Conservation (phyloP, 2,329 filamentous ascomycete genomes). For the Periconia macrospinosa region DNA sequence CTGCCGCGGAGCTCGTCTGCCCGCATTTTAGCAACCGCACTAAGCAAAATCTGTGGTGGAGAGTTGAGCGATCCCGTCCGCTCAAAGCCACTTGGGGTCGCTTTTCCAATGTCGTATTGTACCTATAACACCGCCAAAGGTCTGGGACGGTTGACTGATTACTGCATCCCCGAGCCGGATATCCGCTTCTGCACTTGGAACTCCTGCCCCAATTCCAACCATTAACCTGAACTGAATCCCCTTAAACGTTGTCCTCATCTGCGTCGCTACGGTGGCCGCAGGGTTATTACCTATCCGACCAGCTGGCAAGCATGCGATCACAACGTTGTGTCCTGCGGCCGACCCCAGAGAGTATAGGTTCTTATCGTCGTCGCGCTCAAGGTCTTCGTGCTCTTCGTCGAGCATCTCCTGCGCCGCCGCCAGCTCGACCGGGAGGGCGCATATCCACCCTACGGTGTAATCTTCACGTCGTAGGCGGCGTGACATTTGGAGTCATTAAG, state of each 20-base stretch:
- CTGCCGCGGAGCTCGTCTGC: not conserved
- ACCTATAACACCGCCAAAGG: conserved; percentile 11
- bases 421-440: conserved; percentile 35
- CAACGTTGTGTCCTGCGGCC: conserved; percentile 26
- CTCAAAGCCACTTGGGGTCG: not conserved
- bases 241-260: conserved; percentile 35
- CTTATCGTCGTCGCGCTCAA: conserved; percentile 21
- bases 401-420: conserved; percentile 33
- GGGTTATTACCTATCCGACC: conserved; percentile 26
- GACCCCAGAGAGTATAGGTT: conserved; percentile 3
- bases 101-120: conserved; percentile 5
- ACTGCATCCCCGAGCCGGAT: conserved; percentile 14
- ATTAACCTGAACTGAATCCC: conserved; percentile 21
- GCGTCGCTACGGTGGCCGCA: conserved; percentile 29
- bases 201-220: conserved; percentile 34
- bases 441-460: conserved; percentile 40
- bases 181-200: conserved; percentile 7
- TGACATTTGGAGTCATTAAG: no score
- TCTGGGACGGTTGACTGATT: conserved; percentile 3
- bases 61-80: conserved; percentile 1
- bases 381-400: conserved; percentile 23
- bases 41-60: conserved; percentile 2
- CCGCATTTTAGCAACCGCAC: conserved; percentile 4
- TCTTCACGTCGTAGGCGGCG: conserved; percentile 7
- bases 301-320: conserved; percentile 22